These are phyloP conservation scores for Suillus luteus DNA, from an alignment of 768 basidiomycete genomes.

Conservation along the genomic window DNA sequence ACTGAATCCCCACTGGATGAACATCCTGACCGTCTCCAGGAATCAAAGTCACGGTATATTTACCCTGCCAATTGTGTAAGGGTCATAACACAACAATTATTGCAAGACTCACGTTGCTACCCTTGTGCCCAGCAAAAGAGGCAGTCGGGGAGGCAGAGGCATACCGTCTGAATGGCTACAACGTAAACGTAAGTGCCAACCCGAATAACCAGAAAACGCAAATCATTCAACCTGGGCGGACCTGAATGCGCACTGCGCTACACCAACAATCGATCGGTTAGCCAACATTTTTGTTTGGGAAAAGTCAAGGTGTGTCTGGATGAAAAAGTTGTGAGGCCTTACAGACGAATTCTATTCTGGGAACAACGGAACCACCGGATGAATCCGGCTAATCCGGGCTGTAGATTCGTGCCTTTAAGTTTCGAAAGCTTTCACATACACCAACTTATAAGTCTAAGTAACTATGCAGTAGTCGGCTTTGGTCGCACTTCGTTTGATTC, in stretches of 20 bases:
- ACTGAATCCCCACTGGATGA: slow-evolving; percentile 25
- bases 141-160: slow-evolving; percentile 80
- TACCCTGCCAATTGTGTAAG: slow-evolving; percentile 59
- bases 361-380: slow-evolving; percentile 1
- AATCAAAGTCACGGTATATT: slow-evolving; percentile 94
- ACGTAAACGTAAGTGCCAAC: slow-evolving; percentile 19
- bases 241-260: slow-evolving; percentile 54
- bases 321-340: slow-evolving; percentile 16
- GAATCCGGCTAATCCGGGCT: slow-evolving; percentile 6
- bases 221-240: slow-evolving; percentile 46
- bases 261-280: slow-evolving; percentile 54
- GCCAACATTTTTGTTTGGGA: slow-evolving; percentile 54
- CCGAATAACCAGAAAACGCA: neutral
- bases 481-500: neutral
- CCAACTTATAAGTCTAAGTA: neutral
- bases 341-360: slow-evolving; percentile 11
- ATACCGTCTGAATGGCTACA: slow-evolving; percentile 59
- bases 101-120: slow-evolving; percentile 67
- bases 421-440: neutral
- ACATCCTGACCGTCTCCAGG: slow-evolving; percentile 82
- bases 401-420: neutral
- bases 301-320: slow-evolving; percentile 22
- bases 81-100: neutral
- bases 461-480: neutral
- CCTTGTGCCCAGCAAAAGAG: slow-evolving; percentile 89